These are phyloP conservation scores for Termitomyces sp. DNA, from an alignment of 768 basidiomycete species.

Conservation along the genomic window DNA sequence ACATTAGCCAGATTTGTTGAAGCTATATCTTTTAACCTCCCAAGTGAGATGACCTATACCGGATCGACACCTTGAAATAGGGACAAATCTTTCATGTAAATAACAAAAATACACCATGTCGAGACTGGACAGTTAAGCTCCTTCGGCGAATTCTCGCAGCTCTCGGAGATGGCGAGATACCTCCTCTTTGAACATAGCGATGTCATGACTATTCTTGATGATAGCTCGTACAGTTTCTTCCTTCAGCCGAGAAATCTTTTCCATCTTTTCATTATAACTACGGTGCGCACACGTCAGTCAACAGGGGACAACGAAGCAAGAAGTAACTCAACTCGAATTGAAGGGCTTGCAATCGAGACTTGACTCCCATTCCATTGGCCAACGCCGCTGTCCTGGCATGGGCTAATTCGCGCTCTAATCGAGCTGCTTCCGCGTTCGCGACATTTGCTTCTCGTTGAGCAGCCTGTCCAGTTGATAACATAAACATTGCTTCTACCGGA, in stretches of 20 bases:
- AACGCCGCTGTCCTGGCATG: constrained; percentile 72
- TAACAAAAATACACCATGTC: background rate
- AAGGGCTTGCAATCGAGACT: constrained; percentile 67
- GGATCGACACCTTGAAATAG: background rate
- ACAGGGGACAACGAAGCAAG: background rate
- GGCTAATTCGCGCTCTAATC: constrained; percentile 66
- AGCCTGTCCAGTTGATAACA: constrained; percentile 35
- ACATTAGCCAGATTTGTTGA: background rate
- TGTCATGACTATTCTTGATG: constrained; percentile 80
- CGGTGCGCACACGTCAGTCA: constrained; percentile 3
- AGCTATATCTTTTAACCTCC: background rate
- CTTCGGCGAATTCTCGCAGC: constrained; percentile 60
- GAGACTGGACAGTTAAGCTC: constrained; percentile 1
- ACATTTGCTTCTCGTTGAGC: constrained; percentile 71
- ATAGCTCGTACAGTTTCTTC: constrained; percentile 80
- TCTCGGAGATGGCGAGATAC: constrained; percentile 66
- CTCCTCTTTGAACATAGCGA: constrained; percentile 75
- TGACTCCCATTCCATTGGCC: constrained; percentile 78
- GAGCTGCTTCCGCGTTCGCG: constrained; percentile 58
- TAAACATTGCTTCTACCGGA: background rate
- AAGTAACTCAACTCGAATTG: constrained; percentile 61
- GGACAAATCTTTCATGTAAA: background rate
- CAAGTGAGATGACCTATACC: background rate
- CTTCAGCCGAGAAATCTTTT: constrained; percentile 65
- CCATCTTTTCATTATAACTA: constrained; percentile 77